These are phyloP conservation scores for Neopestalotiopsis sp. DNA, from an alignment of 2,329 filamentous ascomycete species.

Conservation along the genomic window DNA sequence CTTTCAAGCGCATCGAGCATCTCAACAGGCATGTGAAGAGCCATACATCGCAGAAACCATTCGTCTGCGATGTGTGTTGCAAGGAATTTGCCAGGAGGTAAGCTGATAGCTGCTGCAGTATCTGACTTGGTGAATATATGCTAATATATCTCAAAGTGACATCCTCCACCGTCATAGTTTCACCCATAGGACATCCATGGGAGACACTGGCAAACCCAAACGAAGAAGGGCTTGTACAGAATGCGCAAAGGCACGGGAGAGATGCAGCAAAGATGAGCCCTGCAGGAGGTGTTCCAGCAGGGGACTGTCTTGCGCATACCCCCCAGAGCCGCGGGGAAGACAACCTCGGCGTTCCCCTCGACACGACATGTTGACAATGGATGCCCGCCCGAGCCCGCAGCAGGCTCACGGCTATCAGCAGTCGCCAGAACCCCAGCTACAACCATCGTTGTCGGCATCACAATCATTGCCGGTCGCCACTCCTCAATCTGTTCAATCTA, in stretches of 20 bases:
- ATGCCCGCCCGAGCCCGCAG: not conserved
- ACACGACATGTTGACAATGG: not conserved
- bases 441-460: not conserved
- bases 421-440: not conserved
- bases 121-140: not conserved
- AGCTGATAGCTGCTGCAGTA: not conserved
- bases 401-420: not conserved
- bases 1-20: slow-evolving; percentile 38
- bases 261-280: slow-evolving; percentile 35
- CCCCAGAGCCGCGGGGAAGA: slow-evolving; percentile 12
- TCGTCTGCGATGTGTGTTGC: slow-evolving; percentile 33
- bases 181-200: slow-evolving; percentile 26
- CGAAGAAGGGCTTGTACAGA: slow-evolving; percentile 35
- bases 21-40: slow-evolving; percentile 37
- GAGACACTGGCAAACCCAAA: slow-evolving; percentile 24
- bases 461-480: not conserved
- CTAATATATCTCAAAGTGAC: slow-evolving; percentile 16
- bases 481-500: not conserved
- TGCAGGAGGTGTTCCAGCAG: slow-evolving; percentile 33
- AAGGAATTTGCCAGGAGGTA: slow-evolving; percentile 39
- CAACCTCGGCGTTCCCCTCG: not conserved
- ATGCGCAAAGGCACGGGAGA: slow-evolving; percentile 34
- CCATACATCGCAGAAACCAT: slow-evolving; percentile 31
- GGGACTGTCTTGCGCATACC: slow-evolving; percentile 33
- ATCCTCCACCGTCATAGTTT: slow-evolving; percentile 3